phyloP scores from a whole-genome alignment of 129 eudicot species.

The sunflower (Helianthus annuus) region HanXRQr2.0-SUNRISE NC_035438.2:58382721-58383220 shows the following conservation, averaged over 20 bases:
- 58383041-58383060: slow-evolving; percentile 48
- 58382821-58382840: slow-evolving; percentile 60
- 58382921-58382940: neutral
- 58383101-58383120: slow-evolving; percentile 92
- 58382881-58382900: slow-evolving; percentile 30
- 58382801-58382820: slow-evolving; percentile 46
- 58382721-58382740: neutral
- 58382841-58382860: slow-evolving; percentile 78
- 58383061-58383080: slow-evolving; percentile 99
- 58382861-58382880: slow-evolving; percentile 92
- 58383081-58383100: slow-evolving; percentile 99
- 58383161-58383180: neutral
- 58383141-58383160: slow-evolving; percentile 19
- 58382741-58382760: slow-evolving; percentile 6
- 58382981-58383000: neutral
- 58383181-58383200: slow-evolving; percentile 8
- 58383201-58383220: slow-evolving; percentile 10
- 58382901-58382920: neutral
- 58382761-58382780: slow-evolving; percentile 68
- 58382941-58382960: too few relatives aligned
- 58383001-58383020: too few relatives aligned
- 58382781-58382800: slow-evolving; percentile 48
- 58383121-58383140: neutral
- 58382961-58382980: slow-evolving; percentile 12
- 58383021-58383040: slow-evolving; percentile 25